Evolutionary conservation across 768 basidiomycete genomes (phyloP), one percentile per base, ranked within the genome.

Genomic region (Peribolospora kevripleyi): DNA sequence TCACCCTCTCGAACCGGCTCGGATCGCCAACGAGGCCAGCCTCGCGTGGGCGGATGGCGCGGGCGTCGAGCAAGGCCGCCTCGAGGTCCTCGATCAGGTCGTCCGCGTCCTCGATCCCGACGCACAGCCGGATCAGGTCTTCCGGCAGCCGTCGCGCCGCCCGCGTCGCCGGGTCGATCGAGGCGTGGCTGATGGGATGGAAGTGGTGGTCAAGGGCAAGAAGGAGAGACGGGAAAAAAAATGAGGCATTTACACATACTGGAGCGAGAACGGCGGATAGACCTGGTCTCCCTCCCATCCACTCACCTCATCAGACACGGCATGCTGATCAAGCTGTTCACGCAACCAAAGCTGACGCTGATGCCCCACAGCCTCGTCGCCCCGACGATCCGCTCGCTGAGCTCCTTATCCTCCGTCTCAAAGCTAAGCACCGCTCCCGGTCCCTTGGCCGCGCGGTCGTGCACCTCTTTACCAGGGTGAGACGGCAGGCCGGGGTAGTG

Each of bases 251-350:
- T 36, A 41, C 40, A 14, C 46, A 46, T 6, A 14, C n/a, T 11
- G 38, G 37, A 6, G 7, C 5, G 14, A 48, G 25, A 37, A 55
- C 13, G n/a, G 47, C 40, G 13, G 39, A 14, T 0, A 46, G 25
- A 25, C 25, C 25, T 25, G 25, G 1, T 25, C 25, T 25, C 25
- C 25, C 25, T 25, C 25, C 25, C 25, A 25, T 25, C 25, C 25
- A 82, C 90, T 71, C 68, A 97, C 91, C 88, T 93, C 93, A 98
- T 97, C 62, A 86, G 79, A 67, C 93, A 97, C 43, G 93, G 93
- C 91, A 98, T 95, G 60, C 84, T 87, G 69, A 97, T 97, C 67
- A 98, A 67, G 64, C 84, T 87, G 71, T 98, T 98, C 58, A 98
- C 90, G 61, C 84, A 88, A 41, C 93, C 93, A 64, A 98, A 98